Base-by-base conservation (phyloP, 192 early-diverging fungal species). In the Thoreauomyces humboldtii region DNA sequence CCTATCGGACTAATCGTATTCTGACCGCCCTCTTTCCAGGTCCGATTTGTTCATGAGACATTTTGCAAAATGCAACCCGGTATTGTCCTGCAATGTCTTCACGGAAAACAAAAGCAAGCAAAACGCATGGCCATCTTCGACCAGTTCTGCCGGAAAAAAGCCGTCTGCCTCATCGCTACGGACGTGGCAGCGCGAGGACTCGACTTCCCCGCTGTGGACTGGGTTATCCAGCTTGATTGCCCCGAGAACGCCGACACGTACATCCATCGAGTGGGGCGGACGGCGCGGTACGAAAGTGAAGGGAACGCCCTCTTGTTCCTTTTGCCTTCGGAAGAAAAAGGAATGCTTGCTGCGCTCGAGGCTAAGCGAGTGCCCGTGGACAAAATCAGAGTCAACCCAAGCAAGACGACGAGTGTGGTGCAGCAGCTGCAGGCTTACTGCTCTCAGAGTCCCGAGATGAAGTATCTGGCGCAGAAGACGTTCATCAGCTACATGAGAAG, bases 191-290 rank as follows among this genome's bases (percentile, higher is more conserved):
- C 96, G 2, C 91, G 94, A 51, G 97, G 97, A 25, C 78, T 99
- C 34, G 97, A 99, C 75, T 96, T 99, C 67, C 95, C 97, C 0
- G 89, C 93, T 12, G 95, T 99, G 4, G 92, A 99, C 73, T 99
- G 97, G 97, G 97, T 99, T 31, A 83, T 99, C 38, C 97, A 99
- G 61, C 66, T 96, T 46, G 97, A 99, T 71, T 95, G 93, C 53
- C 97, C 97, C 37, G 97, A 98, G 71, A 91, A 96, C 77, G 88
- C 89, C 35, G 91, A 86, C 46, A 99, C 95, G 1, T 98, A 99
- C 77, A 92, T 99, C 73, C 97, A 99, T 69, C 90, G 97, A 45
- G 97, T 97, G 4, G 97, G 97, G 1, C 88, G 97, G 45, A 99
- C 97, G 17, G 97, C 97, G 7, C 89, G 97, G 58, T 91, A 92